Evolutionary conservation across 768 basidiomycete genomes (phyloP).

Genomic region (Tricholoma hemisulphureum): DNA sequence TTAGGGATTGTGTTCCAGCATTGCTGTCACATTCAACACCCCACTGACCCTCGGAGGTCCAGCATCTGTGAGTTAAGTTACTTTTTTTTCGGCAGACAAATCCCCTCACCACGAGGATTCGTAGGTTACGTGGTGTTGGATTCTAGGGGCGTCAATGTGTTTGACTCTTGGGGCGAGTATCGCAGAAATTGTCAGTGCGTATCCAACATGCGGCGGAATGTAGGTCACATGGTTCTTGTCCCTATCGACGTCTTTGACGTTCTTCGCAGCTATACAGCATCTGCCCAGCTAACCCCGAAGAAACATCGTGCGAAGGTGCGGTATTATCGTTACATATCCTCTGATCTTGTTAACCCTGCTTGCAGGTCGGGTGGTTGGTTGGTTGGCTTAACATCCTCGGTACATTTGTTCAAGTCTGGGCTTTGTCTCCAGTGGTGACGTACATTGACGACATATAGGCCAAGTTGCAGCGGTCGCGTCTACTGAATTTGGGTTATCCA

Average conservation of each 20-base stretch:
- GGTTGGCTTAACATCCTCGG: slow-evolving; percentile 85
- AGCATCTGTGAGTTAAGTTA: slow-evolving; percentile 47
- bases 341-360: not conserved
- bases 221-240: slow-evolving; percentile 31
- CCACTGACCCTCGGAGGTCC: slow-evolving; percentile 70
- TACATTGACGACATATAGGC: slow-evolving; percentile 35
- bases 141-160: slow-evolving; percentile 69
- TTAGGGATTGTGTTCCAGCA: slow-evolving; percentile 70
- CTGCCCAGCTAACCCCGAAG: slow-evolving; percentile 68
- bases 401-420: slow-evolving; percentile 26
- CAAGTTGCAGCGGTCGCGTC: slow-evolving; percentile 85
- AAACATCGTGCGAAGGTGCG: slow-evolving; percentile 60
- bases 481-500: slow-evolving; percentile 78
- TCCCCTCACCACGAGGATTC: too few relatives aligned
- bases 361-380: slow-evolving; percentile 70
- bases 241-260: not conserved
- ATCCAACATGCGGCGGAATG: slow-evolving; percentile 73
- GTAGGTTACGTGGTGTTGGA: slow-evolving; percentile 72
- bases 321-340: slow-evolving; percentile 6
- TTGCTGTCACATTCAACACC: slow-evolving; percentile 78
- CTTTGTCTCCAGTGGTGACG: not conserved
- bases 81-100: slow-evolving; percentile 6
- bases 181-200: slow-evolving; percentile 76
- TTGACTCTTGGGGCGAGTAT: slow-evolving; percentile 72
- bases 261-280: slow-evolving; percentile 67